These are phyloP conservation scores for Golubevia pallescens DNA, from an alignment of 1,284 basidiomycete genomes.

Conservation along the genomic window DNA sequence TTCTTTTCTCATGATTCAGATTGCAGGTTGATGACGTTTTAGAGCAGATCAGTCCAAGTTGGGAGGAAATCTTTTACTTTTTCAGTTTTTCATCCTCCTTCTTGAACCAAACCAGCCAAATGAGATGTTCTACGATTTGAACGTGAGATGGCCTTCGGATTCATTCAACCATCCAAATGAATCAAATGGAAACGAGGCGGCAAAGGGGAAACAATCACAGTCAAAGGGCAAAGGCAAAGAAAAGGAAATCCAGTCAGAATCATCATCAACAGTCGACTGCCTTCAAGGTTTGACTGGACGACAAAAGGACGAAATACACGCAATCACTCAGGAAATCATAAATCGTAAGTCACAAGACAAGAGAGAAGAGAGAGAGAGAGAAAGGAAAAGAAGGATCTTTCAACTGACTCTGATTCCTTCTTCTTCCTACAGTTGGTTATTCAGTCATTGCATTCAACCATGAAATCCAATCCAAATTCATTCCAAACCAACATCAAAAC, in stretches of 20 bases:
- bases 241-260: not conserved
- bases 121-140: slow-evolving; percentile 1
- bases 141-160: not conserved
- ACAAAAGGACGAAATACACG: not conserved
- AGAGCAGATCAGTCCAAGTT: too few species aligned
- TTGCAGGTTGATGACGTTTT: too few species aligned
- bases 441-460: slow-evolving; percentile 47
- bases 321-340: not conserved
- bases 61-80: too few species aligned
- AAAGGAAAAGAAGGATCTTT: not conserved
- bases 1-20: too few species aligned
- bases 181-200: too few species aligned
- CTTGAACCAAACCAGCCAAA: not conserved
- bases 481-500: slow-evolving; percentile 28
- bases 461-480: slow-evolving; percentile 34
- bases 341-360: not conserved
- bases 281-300: not conserved
- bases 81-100: too few species aligned
- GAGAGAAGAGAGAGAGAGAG: not conserved
- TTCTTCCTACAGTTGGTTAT: slow-evolving; percentile 29
- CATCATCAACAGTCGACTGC: too few species aligned
- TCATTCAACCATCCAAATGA: not conserved
- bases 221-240: not conserved
- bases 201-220: not conserved
- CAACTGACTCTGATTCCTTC: slow-evolving; percentile 19